Evolutionary conservation across 2,329 filamentous ascomycete species (phyloP).

Genomic region (Leptographium galeiforme): DNA sequence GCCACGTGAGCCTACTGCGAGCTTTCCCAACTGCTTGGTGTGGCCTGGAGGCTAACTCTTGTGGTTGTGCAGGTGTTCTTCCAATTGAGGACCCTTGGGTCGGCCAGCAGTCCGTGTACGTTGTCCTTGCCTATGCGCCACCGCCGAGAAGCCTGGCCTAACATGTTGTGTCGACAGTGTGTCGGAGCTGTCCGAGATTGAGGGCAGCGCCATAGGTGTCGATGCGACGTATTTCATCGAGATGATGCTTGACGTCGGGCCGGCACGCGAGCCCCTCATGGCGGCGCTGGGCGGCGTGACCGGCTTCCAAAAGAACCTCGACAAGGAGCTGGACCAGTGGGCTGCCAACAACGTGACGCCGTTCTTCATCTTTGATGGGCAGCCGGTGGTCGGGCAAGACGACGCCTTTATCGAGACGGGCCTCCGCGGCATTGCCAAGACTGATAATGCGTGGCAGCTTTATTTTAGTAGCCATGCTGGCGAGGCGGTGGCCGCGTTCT

Average conservation of each 20-base stretch:
- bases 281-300: conserved; percentile 82
- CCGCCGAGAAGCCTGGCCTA: background rate
- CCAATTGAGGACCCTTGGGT: conserved; percentile 12
- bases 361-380: conserved; percentile 84
- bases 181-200: conserved; percentile 55
- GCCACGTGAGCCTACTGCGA: no score
- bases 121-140: background rate
- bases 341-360: conserved; percentile 57
- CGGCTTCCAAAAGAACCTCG: conserved; percentile 61
- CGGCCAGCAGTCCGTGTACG: conserved; percentile 18
- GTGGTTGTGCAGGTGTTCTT: background rate
- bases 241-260: conserved; percentile 56
- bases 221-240: conserved; percentile 85
- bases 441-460: conserved; percentile 70
- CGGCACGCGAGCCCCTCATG: conserved; percentile 73
- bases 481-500: conserved; percentile 73
- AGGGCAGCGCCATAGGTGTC: conserved; percentile 64
- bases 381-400: conserved; percentile 65
- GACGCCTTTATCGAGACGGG: conserved; percentile 52
- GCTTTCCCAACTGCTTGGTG: no score
- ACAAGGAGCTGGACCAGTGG: conserved; percentile 62
- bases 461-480: conserved; percentile 73
- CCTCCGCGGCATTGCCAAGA: conserved; percentile 53
- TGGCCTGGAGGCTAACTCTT: no score
- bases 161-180: conserved; percentile 23